phyloP scores from a whole-genome alignment of 805 yeast species.

The Candida dajiaensis region DNA sequence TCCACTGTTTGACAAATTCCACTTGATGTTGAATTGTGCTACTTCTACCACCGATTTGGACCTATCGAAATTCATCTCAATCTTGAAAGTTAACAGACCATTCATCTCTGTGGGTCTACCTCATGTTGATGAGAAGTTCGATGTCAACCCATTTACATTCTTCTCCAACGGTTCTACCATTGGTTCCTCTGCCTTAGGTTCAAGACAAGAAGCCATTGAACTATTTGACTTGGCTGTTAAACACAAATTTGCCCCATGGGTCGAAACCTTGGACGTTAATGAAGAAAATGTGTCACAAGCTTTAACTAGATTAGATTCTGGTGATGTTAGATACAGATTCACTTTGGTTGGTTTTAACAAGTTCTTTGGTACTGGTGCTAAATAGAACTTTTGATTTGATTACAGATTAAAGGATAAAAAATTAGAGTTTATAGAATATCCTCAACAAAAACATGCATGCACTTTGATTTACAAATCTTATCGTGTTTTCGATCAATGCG shows the following conservation, averaged over 20 bases:
- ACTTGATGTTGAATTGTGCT: conserved; percentile 45
- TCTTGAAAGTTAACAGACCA: conserved; percentile 52
- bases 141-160: conserved; percentile 46
- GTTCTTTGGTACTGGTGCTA: conserved; percentile 26
- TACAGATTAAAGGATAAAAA: too few species aligned
- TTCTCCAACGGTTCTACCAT: conserved; percentile 42
- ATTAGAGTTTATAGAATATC: too few species aligned
- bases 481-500: too few species aligned
- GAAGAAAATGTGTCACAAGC: conserved; percentile 50
- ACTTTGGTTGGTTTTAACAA: conserved; percentile 50
- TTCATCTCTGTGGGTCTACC: conserved; percentile 69
- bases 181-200: conserved; percentile 57
- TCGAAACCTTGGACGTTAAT: conserved; percentile 50
- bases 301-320: conserved; percentile 44
- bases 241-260: conserved; percentile 55
- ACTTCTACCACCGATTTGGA: conserved; percentile 39
- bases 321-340: conserved; percentile 60
- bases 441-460: too few species aligned
- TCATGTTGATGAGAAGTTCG: conserved; percentile 32
- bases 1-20: conserved; percentile 31
- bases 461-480: too few species aligned
- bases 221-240: conserved; percentile 61
- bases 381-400: too few species aligned
- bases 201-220: conserved; percentile 58
- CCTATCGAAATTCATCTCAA: conserved; percentile 39